Base-by-base conservation (phyloP, 1,139 yeast species). In the Yamadazyma buinensis region DNA sequence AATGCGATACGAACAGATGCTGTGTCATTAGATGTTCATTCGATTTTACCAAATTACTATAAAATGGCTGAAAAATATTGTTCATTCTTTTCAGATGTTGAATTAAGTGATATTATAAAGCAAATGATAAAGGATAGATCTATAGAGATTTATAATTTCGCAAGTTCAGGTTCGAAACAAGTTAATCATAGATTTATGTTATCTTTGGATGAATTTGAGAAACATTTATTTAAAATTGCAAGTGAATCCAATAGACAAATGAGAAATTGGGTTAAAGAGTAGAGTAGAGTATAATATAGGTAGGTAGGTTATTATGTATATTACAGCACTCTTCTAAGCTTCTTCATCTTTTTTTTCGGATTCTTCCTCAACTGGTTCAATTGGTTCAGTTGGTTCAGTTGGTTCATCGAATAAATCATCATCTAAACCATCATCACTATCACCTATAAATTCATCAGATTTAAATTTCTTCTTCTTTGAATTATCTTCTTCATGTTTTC, bases 1-100 rank as follows among this genome's bases (percentile, higher is more conserved):
- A 88, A 86, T 50, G 95, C 96, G 26, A 77, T 90, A 32, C 85
- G 84, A 52, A 74, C 96, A 0, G 85, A 80, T 43, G 76, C 96
- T 1, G 59, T 63, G 1, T 62, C 75, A 18, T 68, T 88, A 12
- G 95, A 88, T 51, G 52, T 90, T 29, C 84, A 84, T 43, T 62
- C 80, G 2, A 76, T 84, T 29, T 67, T 77, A 33, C 72, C 84
- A 5, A 75, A 83, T 51, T 90, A 75, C 56, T 85, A 83, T 50
- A 62, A 72, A 22, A 59, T 88, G 30, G 82, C 81, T 10, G 78
- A 80, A 38, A 78, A 80, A 49, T 88, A 96, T 95, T 73, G 84
- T 15, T 51, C 65, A 24, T 61, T 88, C 59, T 84, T 81, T 51
- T 72, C 69, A 21, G 94, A 85, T 51, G 65, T 65, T n/a, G 82